Base-by-base conservation (phyloP, 139 green algal genomes). In the Gonium pectorale region DNA sequence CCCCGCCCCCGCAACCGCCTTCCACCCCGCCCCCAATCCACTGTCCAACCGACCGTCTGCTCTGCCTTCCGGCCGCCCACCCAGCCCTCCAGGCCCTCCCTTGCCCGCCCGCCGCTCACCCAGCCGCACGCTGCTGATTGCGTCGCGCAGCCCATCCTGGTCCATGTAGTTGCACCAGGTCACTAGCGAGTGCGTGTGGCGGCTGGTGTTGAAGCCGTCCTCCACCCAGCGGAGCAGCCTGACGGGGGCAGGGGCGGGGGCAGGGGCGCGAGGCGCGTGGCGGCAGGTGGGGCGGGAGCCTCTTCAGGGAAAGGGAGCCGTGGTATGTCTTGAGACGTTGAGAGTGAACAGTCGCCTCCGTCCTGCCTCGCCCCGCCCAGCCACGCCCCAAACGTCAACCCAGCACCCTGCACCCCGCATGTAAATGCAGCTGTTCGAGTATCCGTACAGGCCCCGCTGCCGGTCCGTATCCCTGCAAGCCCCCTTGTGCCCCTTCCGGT, bases 161-260 rank as follows among this genome's bases (percentile, higher is more conserved):
- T 82, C 74, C 74, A 82, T 82, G 74, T 70, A 71, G 54, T 82
- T 82, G 74, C 74, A 82, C 74, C 74, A 82, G 0, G 56, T 82
- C 15, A 41, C 38, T 15, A 82, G 22, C 22, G 22, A 5, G 74
- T 82, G 40, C 40, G 15, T n/a, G 54, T 41, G n/a, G 29, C 56
- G 40, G 56, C 38, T 82, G n/a, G 5, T 29, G 40, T 70, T 56
- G 59, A 82, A 82, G 29, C 59, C 59, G 60, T 82, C 60, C 31
- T 82, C 74, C 6, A 70, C 44, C 74, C 74, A 82, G 3, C 74
- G 56, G 15, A 80, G 72, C 35, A 80, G 52, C 72, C 72, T 80
- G 72, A 24, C 2, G 11, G 63, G 60, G 69, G 29, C 6, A 31
- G 69, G 69, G 27, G 31, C 13, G 17, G 64, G 29, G 8, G 64